A percentile compares a stretch with the other conserved stretches of the same genome.
Conservation (phyloP, 208 protist species). For the Acanthamoeba castellanii region DNA sequence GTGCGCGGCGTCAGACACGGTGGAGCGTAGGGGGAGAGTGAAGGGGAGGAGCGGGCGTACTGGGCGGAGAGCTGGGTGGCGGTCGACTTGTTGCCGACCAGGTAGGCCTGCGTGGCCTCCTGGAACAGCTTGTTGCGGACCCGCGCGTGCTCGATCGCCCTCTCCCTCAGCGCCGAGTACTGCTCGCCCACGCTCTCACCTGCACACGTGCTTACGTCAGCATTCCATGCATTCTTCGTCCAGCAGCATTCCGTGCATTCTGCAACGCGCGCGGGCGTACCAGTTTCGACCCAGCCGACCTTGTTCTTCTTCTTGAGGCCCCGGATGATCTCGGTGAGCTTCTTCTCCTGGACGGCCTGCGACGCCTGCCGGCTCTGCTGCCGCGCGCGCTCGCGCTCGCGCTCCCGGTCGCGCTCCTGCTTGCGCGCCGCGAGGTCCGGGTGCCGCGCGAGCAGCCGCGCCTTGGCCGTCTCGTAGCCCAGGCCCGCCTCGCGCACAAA, state of each 20-base stretch:
- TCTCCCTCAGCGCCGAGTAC: constrained; percentile 7
- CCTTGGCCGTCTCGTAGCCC: neutral
- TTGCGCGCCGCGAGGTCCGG: neutral
- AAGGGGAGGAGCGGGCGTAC: no score
- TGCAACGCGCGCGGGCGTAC: neutral
- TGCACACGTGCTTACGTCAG: no score
- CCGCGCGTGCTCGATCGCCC: constrained; percentile 43
- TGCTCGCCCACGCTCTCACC: constrained; percentile 53
- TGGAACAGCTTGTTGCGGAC: constrained; percentile 42
- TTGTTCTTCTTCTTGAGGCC: constrained; percentile 60
- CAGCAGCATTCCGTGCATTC: neutral
- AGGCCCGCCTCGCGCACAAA: neutral
- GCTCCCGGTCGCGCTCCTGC: neutral
- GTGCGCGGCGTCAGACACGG: no score
- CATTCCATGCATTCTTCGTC: no score
- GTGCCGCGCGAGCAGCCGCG: neutral
- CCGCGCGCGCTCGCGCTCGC: neutral
- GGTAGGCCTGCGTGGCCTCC: constrained; percentile 65
- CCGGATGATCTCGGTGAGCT: constrained; percentile 54
- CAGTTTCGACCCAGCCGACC: constrained; percentile 58
- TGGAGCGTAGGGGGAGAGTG: no score
- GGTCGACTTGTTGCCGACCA: constrained; percentile 33
- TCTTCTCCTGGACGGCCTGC: constrained; percentile 12
- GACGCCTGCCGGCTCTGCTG: neutral
- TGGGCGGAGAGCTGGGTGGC: constrained; percentile 49